Evolutionary conservation across 139 green algal genomes (phyloP).

Genomic region (Chlamydomonas sp.): DNA sequence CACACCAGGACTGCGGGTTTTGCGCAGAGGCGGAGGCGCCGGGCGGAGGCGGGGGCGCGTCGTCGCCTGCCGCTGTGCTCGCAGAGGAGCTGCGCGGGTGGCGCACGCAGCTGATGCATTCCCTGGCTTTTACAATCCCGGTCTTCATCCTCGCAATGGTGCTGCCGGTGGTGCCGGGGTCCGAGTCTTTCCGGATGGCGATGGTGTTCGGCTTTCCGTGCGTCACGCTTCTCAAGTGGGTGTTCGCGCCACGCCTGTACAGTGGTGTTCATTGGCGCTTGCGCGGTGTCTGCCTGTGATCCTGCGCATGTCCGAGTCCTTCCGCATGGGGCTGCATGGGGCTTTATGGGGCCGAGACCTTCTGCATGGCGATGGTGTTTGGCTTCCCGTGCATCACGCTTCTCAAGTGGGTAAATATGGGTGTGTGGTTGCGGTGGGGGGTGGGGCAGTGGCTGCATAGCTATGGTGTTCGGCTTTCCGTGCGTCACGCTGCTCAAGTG

Average conservation of each 20-base stretch:
- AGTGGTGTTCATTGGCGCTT: background rate
- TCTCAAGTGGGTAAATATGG: slow-evolving; percentile 62
- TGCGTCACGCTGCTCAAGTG: no score
- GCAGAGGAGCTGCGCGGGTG: slow-evolving; percentile 53
- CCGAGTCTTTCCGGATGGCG: background rate
- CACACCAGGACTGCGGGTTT: slow-evolving; percentile 23
- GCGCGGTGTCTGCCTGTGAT: background rate
- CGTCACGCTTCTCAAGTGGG: slow-evolving; percentile 72
- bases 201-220: slow-evolving; percentile 64
- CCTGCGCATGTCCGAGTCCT: no score
- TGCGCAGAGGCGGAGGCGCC: slow-evolving; percentile 1
- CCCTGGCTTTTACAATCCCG: slow-evolving; percentile 69
- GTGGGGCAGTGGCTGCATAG: slow-evolving; percentile 26
- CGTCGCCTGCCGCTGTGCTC: slow-evolving; percentile 6
- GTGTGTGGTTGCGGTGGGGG: background rate
- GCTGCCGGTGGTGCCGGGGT: slow-evolving; percentile 45
- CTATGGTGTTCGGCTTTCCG: background rate
- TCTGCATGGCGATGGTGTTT: slow-evolving; percentile 32
- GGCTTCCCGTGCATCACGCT: slow-evolving; percentile 68
- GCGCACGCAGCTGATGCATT: slow-evolving; percentile 34
- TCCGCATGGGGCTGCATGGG: no score
- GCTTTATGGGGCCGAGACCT: background rate
- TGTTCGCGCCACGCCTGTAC: slow-evolving; percentile 27
- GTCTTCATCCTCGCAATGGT: slow-evolving; percentile 89
- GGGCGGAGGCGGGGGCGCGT: background rate